Conservation (phyloP, 2,329 filamentous ascomycete genomes). For the Epichloe amarillans region DNA sequence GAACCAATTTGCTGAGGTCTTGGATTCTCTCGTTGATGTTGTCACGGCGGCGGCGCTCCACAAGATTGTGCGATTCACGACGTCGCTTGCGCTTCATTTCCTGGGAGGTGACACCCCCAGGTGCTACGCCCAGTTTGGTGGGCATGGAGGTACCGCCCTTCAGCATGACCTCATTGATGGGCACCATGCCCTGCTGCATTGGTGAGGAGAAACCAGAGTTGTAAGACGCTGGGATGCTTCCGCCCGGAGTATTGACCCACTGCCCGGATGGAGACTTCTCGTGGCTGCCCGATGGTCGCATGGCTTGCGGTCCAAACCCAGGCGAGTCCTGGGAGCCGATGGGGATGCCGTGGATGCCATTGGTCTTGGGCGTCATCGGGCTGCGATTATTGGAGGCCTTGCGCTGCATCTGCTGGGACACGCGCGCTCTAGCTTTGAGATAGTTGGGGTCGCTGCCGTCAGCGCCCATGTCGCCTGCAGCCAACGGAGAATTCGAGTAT, state of each 20-base stretch:
- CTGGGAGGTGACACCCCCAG: constrained; percentile 56
- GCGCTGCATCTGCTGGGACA: constrained; percentile 52
- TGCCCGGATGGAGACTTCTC: constrained; percentile 78
- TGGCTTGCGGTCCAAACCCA: constrained; percentile 64
- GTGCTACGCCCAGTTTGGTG: constrained; percentile 56
- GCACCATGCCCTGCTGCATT: constrained; percentile 52
- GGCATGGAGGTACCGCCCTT: constrained; percentile 83
- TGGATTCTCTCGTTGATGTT: constrained; percentile 99
- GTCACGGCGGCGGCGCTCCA: constrained; percentile 86
- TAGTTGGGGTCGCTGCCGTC: constrained; percentile 41
- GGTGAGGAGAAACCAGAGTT: constrained; percentile 86
- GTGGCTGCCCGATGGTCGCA: constrained; percentile 55
- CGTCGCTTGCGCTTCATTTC: constrained; percentile 88
- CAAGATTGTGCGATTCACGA: constrained; percentile 89
- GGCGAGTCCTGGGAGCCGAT: constrained; percentile 54
- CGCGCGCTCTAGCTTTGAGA: constrained; percentile 46
- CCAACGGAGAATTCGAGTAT: constrained; percentile 25
- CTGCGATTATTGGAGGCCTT: constrained; percentile 63
- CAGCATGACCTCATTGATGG: constrained; percentile 81
- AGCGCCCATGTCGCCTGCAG: constrained; percentile 34
- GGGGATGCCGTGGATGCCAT: constrained; percentile 57
- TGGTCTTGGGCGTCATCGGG: constrained; percentile 80
- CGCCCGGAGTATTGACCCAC: constrained; percentile 74
- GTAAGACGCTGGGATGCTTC: constrained; percentile 69
- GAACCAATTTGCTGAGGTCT: constrained; percentile 86